A percentile compares a stretch with the other conserved stretches of the same genome.
Evolutionary conservation across 2,329 filamentous ascomycete genomes (phyloP).

Genomic region (Aspergillus jensenii): DNA sequence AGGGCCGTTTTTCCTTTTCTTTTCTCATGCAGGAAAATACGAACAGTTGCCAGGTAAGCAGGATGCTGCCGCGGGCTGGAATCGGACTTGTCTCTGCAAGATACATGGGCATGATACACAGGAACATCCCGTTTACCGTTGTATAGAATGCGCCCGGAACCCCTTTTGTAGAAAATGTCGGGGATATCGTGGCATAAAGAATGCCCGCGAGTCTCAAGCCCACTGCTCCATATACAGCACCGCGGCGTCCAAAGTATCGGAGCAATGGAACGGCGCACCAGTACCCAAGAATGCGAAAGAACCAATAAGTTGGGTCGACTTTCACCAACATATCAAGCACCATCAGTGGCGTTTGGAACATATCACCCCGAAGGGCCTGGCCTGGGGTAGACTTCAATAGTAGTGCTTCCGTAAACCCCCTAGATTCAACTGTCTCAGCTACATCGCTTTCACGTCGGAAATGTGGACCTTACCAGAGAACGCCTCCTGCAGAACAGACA

Average conservation of each 20-base stretch:
- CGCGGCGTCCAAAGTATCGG: not conserved
- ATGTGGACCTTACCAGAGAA: not conserved
- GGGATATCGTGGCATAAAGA: not conserved
- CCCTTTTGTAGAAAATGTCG: not conserved
- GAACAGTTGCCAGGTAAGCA: not conserved
- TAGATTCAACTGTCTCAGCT: not conserved
- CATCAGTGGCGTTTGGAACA: not conserved
- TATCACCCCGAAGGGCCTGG: no score
- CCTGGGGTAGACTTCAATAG: not conserved
- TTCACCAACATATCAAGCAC: not conserved
- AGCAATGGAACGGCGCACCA: not conserved
- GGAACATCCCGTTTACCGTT: not conserved
- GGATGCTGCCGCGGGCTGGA: not conserved
- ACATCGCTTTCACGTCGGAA: no score
- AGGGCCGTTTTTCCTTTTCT: not conserved
- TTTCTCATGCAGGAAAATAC: not conserved
- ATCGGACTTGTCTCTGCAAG: not conserved
- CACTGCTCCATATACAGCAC: not conserved
- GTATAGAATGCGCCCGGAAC: not conserved
- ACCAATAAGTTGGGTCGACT: not conserved
- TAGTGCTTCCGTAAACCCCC: not conserved
- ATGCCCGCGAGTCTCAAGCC: not conserved
- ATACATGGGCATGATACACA: not conserved
- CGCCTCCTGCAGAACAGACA: not conserved
- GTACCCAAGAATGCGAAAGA: not conserved